Evolutionary conservation across 2,329 filamentous ascomycete species (phyloP), one percentile per base, ranked within the genome.

Genomic region (Cadophora luteo-olivacea): DNA sequence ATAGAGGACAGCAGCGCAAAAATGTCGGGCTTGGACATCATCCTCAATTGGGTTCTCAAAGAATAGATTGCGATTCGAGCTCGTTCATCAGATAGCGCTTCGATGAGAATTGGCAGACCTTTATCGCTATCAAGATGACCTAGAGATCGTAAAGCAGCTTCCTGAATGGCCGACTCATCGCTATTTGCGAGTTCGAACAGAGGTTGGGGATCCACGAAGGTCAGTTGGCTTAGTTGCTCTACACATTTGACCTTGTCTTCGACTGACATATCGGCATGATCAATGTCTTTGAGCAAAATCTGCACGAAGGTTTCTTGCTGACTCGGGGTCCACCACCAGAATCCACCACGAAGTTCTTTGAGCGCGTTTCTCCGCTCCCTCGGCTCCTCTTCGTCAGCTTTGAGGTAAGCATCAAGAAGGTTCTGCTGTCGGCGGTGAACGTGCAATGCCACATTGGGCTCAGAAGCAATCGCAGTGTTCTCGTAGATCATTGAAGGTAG

Each of bases 61-160:
- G 70, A 62, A 41, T 70, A 70, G 12, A 72, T 70, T 16, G 68
- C 66, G 19, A 69, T 62, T 8, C 68, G 62, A 24, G 67, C 66
- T 36, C 65, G 61, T 4, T 61, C 49, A 25, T 68, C 66, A 4
- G 58, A 66, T 7, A 69, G 19, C 9, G 70, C 68, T 24, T 66
- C 65, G 11, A 72, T 64, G 11, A 72, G 64, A 9, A 49, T n/a
- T 1, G 70, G 49, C 1, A 65, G 14, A 16, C 70, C 68, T 33
- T 41, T 24, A 3, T 36, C 41, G 11, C 61, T 57, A 29, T 70
- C 70, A 1, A 69, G 55, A 14, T 62, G 33, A 6, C 70, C 70
- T 4, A 70, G 55, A 6, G 64, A 41, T 36, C 52, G 60, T n/a
- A 70, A 29, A 6, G 68, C 65, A 2, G 49, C 48, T 67, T 72